Conservation (phyloP, 257 asterid species). For the Nicotiana tabacum region DNA sequence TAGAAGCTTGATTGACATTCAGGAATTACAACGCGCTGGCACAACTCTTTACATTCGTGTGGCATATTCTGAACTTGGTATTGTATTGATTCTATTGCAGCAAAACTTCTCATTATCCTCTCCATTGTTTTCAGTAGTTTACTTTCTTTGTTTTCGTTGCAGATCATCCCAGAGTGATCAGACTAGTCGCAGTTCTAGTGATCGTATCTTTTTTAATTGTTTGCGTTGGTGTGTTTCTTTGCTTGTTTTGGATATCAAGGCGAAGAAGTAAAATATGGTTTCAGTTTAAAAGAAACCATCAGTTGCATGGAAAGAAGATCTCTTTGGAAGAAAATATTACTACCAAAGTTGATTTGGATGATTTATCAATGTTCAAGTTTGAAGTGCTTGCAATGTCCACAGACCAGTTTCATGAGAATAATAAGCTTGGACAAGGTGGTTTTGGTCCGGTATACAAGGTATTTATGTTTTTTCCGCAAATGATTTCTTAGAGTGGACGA, state of each 20-base stretch:
- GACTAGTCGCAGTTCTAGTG: conserved; percentile 26
- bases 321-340: neutral
- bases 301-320: neutral
- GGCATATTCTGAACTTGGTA: conserved; percentile 47
- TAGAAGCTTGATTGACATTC: conserved; percentile 34
- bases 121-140: neutral
- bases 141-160: neutral
- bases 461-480: neutral
- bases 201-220: conserved; percentile 23
- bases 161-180: conserved; percentile 26
- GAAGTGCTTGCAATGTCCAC: conserved; percentile 45
- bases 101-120: neutral
- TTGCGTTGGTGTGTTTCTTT: neutral
- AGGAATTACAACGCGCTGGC: conserved; percentile 30
- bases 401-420: conserved; percentile 24
- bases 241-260: conserved; percentile 20
- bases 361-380: conserved; percentile 41
- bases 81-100: conserved; percentile 17
- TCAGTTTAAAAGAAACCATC: neutral
- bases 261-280: conserved; percentile 26
- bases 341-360: conserved; percentile 10
- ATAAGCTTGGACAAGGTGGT: conserved; percentile 64
- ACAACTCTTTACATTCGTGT: conserved; percentile 41
- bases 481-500: neutral
- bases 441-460: conserved; percentile 48